Percentiles rank a stretch among this genome's conserved stretches.
Conservation (phyloP, 2,329 filamentous ascomycete genomes). For the Xylariales sp. region DNA sequence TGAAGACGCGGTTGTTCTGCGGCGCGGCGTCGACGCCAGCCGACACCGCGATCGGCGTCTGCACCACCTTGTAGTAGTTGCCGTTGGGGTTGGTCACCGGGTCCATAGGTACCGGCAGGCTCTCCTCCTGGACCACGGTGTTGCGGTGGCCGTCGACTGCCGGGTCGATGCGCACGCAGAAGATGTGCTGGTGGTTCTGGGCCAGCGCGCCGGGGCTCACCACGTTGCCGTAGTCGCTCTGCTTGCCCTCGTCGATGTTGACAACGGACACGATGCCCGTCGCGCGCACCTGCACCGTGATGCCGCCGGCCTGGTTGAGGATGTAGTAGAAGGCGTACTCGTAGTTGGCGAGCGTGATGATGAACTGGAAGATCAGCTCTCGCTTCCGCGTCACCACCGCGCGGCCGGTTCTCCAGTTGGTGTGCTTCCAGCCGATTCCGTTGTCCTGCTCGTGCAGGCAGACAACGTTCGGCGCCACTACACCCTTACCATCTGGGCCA, state of each 20-base stretch:
- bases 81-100: constrained; percentile 14
- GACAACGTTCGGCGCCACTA: constrained; percentile 51
- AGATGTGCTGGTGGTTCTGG: constrained; percentile 68
- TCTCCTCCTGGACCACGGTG: constrained; percentile 36
- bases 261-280: constrained; percentile 11
- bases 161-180: constrained; percentile 61
- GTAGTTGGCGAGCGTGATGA: constrained; percentile 67
- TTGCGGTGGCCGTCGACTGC: constrained; percentile 53
- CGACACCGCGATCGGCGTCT: constrained; percentile 37
- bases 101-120: constrained; percentile 4
- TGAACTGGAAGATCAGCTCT: constrained; percentile 63
- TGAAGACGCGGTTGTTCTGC: constrained; percentile 32
- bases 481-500: constrained; percentile 47
- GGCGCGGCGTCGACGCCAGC: constrained; percentile 37
- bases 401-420: constrained; percentile 61
- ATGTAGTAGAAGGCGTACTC: constrained; percentile 48
- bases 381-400: constrained; percentile 57
- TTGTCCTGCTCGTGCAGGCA: constrained; percentile 70
- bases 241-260: constrained; percentile 47
- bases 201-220: constrained; percentile 62
- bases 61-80: constrained; percentile 39
- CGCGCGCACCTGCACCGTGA: constrained; percentile 37
- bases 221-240: constrained; percentile 53
- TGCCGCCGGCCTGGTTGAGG: constrained; percentile 47
- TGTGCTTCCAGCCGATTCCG: constrained; percentile 69